These are phyloP conservation scores for Colletotrichum sublineola DNA, from an alignment of 2,329 filamentous ascomycete species.

Conservation along the genomic window DNA sequence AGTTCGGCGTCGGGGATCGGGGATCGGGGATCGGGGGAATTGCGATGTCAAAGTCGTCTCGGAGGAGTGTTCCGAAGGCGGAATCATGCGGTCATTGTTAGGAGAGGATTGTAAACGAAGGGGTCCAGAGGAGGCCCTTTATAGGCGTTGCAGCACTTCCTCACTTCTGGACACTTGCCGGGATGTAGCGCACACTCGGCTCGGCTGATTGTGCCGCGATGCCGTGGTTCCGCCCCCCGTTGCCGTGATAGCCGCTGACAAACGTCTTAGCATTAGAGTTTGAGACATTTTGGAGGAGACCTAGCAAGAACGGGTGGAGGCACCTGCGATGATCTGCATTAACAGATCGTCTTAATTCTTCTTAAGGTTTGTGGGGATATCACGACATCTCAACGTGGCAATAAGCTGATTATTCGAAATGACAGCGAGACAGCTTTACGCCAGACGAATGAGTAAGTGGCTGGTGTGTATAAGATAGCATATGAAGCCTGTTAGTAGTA, in stretches of 20 bases:
- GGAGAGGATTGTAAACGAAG: no score
- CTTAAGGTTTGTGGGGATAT: constrained; percentile 2
- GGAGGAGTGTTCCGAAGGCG: no score
- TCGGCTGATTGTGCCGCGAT: constrained; percentile 35
- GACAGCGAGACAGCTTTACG: neutral
- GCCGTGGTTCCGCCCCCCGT: constrained; percentile 18
- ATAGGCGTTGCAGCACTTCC: neutral
- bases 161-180: neutral
- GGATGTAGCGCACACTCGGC: constrained; percentile 12
- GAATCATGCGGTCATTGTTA: no score
- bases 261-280: constrained; percentile 21
- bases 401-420: neutral
- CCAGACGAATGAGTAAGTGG: neutral
- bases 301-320: neutral
- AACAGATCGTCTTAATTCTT: neutral
- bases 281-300: constrained; percentile 9
- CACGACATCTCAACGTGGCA: neutral
- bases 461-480: no score
- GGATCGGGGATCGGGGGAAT: no score
- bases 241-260: constrained; percentile 35
- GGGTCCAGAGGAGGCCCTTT: neutral
- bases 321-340: constrained; percentile 3
- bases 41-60: no score
- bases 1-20: no score
- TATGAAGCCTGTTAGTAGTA: neutral